Evolutionary conservation across 441 rosid genomes (phyloP), one percentile per base, ranked within the genome.

Genomic region (Euphorbia corollata): DNA sequence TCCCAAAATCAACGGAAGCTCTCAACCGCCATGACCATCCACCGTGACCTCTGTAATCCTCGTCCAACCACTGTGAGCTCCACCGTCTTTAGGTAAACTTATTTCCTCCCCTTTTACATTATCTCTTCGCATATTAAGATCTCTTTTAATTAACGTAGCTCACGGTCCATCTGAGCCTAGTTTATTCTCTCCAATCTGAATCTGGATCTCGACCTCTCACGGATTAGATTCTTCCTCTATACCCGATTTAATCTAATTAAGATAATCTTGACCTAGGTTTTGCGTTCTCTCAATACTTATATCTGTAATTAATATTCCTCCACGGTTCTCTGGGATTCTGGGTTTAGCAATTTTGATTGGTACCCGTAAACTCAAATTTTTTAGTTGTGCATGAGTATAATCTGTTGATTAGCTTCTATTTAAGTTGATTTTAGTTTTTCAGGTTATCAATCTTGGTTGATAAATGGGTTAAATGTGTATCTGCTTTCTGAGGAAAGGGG

Each of bases 211-310:
- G 93, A 89, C 70, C 81, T 80, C 38, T 73, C 85, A 43, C 76
- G 77, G 76, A 74, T 89, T 6, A 93, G 97, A 8, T 94, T 94
- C 91, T 87, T 94, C 84, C 96, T 93, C 63, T 89, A 88, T 85
- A 89, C 99, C 27, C 80, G 76, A 27, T n/a, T n/a, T n/a, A n/a
- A n/a, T n/a, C n/a, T n/a, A n/a, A n/a, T n/a, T n/a, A n/a, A n/a
- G n/a, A n/a, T n/a, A n/a, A n/a, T n/a, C n/a, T n/a, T n/a, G n/a
- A n/a, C n/a, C n/a, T n/a, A n/a, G n/a, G n/a, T n/a, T n/a, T n/a
- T n/a, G n/a, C n/a, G n/a, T n/a, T n/a, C n/a, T n/a, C n/a, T 80
- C 93, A 56, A 75, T 89, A 55, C 85, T 86, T 60, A 83, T 92
- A 59, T 86, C 91, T 61, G 61, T 80, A 61, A 77, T 82, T 64